Base-by-base conservation (phyloP, 2,329 filamentous ascomycete genomes). In the Xylogone sp. region DNA sequence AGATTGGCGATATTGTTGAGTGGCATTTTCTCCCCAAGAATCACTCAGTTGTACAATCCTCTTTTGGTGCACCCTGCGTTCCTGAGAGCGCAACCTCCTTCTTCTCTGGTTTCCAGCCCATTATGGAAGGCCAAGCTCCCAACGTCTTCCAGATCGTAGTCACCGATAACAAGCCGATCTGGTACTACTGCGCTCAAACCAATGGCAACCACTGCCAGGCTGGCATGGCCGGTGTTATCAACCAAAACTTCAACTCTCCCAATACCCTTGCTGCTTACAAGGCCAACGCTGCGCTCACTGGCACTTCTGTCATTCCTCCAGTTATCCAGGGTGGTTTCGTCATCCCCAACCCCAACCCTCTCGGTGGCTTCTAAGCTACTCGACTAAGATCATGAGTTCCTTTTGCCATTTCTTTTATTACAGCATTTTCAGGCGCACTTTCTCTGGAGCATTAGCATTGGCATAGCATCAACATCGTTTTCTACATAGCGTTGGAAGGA, bases 21-120 rank as follows among this genome's bases (percentile, higher is more conserved):
- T 83, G 75, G 69, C 74, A 77, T 60, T 82, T 76, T 69, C 74
- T 73, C 55, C 72, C 78, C 8, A 62, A 58, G 52, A 78, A 76
- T 66, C 79, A 81, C 71, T 73, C 72, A 18, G 68, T 82, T 42
- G 71, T 68, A 2, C 67, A 73, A 57, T 62, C 62, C 19, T 57
- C 58, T 27, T 71, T 70, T 45, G 59, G 56, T 16, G 55, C 53
- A 2, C 69, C 69, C 6, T 71, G 69, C 52, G 22, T 46, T 18
- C 68, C 68, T n/a, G 50, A 51, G 13, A 55, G 61, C 27, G 51
- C 54, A 19, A 63, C 65, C 16, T 50, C 50, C 19, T 63, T 62
- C 51, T 63, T 53, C 48, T 27, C 24, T 27, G 24, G 24, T 10
- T 27, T 27, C 24, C 24, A 27, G 24, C 24, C 24, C 24, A 27